These are phyloP conservation scores for Choanephora cucurbitarum DNA, from an alignment of 371 early-diverging fungal genomes.

Conservation along the genomic window DNA sequence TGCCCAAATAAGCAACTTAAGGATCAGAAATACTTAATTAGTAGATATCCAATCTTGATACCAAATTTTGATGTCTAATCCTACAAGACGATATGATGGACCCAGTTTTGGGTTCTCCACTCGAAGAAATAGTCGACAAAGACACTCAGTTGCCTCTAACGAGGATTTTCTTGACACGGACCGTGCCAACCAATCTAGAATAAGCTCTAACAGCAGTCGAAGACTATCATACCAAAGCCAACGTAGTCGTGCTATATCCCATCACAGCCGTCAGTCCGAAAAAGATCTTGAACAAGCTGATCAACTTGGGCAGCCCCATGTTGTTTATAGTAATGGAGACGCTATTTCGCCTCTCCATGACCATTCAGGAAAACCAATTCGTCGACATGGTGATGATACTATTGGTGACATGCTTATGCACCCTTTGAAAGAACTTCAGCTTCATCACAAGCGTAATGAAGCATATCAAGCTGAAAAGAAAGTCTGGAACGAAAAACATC, in stretches of 20 bases:
- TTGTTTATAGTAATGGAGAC: neutral
- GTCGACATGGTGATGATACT: conserved; percentile 42
- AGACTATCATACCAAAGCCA: neutral
- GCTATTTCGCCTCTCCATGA: conserved; percentile 30
- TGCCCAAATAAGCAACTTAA: conserved; percentile 4
- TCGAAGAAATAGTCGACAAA: neutral
- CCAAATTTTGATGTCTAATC: conserved; percentile 6
- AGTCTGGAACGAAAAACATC: conserved; percentile 39
- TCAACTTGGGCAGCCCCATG: neutral
- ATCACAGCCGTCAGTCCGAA: neutral
- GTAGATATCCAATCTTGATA: conserved; percentile 1
- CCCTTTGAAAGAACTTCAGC: conserved; percentile 37
- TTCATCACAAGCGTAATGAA: conserved; percentile 37
- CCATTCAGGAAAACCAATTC: conserved; percentile 36
- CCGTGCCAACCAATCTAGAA: neutral
- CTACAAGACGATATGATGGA: conserved; percentile 10
- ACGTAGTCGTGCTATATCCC: neutral
- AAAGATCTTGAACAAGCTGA: neutral
- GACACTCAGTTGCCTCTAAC: conserved; percentile 3
- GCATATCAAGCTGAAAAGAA: conserved; percentile 39
- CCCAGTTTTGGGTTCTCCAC: conserved; percentile 4
- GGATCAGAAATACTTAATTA: conserved; percentile 6
- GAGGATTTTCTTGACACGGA: neutral
- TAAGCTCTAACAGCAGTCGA: neutral
- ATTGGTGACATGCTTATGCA: conserved; percentile 48